phyloP scores from a whole-genome alignment of 352 stramenopile genomes.

The Globisporangium abappressorium region DNA sequence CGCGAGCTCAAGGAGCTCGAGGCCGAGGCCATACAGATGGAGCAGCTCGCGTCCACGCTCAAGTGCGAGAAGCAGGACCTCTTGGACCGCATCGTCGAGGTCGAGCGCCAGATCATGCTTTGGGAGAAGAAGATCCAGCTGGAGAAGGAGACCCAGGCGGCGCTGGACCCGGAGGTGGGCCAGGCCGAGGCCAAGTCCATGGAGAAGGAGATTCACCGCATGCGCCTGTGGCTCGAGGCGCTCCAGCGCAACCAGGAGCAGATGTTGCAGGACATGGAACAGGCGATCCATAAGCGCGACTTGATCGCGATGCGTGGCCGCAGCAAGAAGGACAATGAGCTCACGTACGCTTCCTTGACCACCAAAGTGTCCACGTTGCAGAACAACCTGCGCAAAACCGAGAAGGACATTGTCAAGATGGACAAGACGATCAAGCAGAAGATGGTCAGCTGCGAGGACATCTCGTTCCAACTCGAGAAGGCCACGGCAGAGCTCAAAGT shows the following conservation, averaged over 20 bases:
- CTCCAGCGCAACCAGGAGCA: constrained; percentile 91
- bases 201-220: constrained; percentile 96
- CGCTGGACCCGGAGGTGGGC: constrained; percentile 90
- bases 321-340: constrained; percentile 75
- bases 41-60: constrained; percentile 69
- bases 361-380: constrained; percentile 80
- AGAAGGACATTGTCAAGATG: constrained; percentile 54
- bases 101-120: constrained; percentile 91
- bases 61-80: constrained; percentile 86
- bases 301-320: constrained; percentile 88
- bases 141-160: constrained; percentile 94
- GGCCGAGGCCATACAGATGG: constrained; percentile 60
- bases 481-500: constrained; percentile 75
- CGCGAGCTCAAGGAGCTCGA: constrained; percentile 91
- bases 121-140: constrained; percentile 97
- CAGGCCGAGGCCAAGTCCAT: constrained; percentile 90
- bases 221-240: constrained; percentile 90
- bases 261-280: constrained; percentile 94
- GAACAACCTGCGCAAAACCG: constrained; percentile 71
- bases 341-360: constrained; percentile 83
- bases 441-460: constrained; percentile 59
- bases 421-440: constrained; percentile 66
- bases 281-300: constrained; percentile 92
- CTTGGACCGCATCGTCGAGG: constrained; percentile 88
- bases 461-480: constrained; percentile 78